Base-by-base conservation (phyloP, 2,329 filamentous ascomycete species). In the Alternaria novae-zelandiae region DNA sequence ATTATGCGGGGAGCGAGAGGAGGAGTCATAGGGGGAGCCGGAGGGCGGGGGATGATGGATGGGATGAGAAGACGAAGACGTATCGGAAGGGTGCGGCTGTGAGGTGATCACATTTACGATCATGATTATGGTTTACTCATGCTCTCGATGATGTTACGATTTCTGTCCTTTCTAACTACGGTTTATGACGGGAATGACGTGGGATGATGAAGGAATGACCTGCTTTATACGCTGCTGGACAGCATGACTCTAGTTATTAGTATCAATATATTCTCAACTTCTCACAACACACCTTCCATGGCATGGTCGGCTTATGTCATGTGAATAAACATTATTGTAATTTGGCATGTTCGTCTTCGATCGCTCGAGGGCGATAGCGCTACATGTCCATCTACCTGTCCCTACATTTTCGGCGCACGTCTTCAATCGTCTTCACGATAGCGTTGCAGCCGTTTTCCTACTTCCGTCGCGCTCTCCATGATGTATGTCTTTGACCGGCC, bases 41-140 rank as follows among this genome's bases (percentile, higher is more conserved):
- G 82, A 83, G 68, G 78, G 79, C 1, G 79, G 80, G 47, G 5
- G 64, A 61, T 15, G 59, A 65, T 5, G 74, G 74, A 15, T 77
- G 74, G 74, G 74, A 74, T 80, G 83, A 70, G 81, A 70, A 73
- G 50, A 74, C 57, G 56, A 65, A 55, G 45, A 74, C 71, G 44
- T 75, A 64, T 63, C 87, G 89, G 89, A 90, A 89, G 49, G 75
- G 75, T 15, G 59, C 56, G 87, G 88, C 83, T 85, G 84, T 85
- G 86, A 87, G 88, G 21, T 32, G 30, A 45, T 43, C 15, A 21
- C 12, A 44, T 44, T 15, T 12, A 55, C 36, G 41, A 32, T n/a
- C 32, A 36, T 36, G 32, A 36, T 36, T 36, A n/a, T 15, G 17
- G 20, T 26, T 45, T 10, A 0, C 13, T 13, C 13, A 47, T n/a